Evolutionary conservation across 1,284 basidiomycete species (phyloP), one percentile per base, ranked within the genome.

Genomic region (Chondrostereum purpureum): DNA sequence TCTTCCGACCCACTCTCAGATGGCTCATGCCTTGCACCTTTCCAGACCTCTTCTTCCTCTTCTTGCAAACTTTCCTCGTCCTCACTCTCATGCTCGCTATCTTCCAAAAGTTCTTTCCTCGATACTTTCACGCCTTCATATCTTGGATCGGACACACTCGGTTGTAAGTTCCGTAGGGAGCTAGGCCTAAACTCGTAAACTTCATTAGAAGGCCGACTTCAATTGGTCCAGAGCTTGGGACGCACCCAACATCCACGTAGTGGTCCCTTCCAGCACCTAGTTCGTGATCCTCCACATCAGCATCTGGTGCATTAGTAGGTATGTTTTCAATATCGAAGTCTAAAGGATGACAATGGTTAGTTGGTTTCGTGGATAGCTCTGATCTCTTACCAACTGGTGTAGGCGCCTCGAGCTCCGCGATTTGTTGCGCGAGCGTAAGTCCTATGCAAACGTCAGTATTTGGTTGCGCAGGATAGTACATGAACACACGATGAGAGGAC

Each of bases 181-280:
- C 88, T 91, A 10, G 78, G 78, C 2, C 89, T 91, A 49, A 21
- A 43, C 46, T 31, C 52, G 34, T 33, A 50, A 43, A 55, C 39
- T 51, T 48, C 44, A 37, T 38, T 22, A 41, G 18, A 6, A 22
- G n/a, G 27, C 10, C 27, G 16, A 35, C n/a, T 31, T 34, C 11
- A 39, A 11, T 6, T 5, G 36, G 13, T 20, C 14, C 2, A 38
- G 39, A 45, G 36, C 35, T 31, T 42, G 18, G 39, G 18, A 66
- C 77, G 55, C 60, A 91, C 88, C 86, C 87, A 38, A 92, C 88
- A 56, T 88, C 79, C 35, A 90, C 57, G 61, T 93, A 94, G 62
- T 93, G 91, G 53, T 81, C 82, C 54, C 83, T 72, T 0, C 73
- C 77, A 18, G 70, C 73, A 23, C 53, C 53, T 6, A 52, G n/a